Evolutionary conservation across 2,329 filamentous ascomycete genomes (phyloP).

Genomic region (Trichoderma asperellum): DNA sequence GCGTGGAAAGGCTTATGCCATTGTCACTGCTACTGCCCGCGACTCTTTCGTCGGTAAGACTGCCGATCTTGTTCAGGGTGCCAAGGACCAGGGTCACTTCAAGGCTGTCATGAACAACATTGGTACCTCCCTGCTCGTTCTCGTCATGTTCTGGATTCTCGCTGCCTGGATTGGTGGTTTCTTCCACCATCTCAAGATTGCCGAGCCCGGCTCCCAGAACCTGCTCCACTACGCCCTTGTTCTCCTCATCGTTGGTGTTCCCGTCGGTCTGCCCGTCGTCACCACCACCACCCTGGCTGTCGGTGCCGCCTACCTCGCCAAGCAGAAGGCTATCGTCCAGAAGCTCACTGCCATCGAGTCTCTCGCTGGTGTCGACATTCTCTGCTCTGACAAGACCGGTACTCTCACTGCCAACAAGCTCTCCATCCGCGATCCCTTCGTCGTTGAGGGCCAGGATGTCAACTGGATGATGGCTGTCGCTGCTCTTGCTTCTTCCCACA

Average conservation of each 20-base stretch:
- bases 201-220: conserved; percentile 44
- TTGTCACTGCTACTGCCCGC: conserved; percentile 84
- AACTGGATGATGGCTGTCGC: conserved; percentile 93
- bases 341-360: conserved; percentile 93
- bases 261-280: conserved; percentile 89
- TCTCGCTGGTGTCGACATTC: conserved; percentile 87
- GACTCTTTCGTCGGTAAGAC: conserved; percentile 89
- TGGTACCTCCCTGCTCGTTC: conserved; percentile 74
- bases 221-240: conserved; percentile 86
- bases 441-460: conserved; percentile 77
- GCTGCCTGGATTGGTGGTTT: conserved; percentile 86
- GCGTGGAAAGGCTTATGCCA: conserved; percentile 82
- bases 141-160: conserved; percentile 80
- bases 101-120: conserved; percentile 89
- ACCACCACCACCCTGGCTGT: conserved; percentile 95
- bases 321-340: conserved; percentile 92
- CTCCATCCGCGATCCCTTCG: conserved; percentile 82
- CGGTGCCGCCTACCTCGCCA: conserved; percentile 86
- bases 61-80: conserved; percentile 80
- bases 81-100: conserved; percentile 79
- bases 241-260: conserved; percentile 89
- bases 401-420: conserved; percentile 95
- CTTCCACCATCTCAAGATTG: conserved; percentile 82
- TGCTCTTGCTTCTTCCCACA: conserved; percentile 85
- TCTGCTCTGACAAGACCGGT: conserved; percentile 93